Evolutionary conservation across 2,329 filamentous ascomycete genomes (phyloP).

Genomic region (Exophiala xenobiotica): DNA sequence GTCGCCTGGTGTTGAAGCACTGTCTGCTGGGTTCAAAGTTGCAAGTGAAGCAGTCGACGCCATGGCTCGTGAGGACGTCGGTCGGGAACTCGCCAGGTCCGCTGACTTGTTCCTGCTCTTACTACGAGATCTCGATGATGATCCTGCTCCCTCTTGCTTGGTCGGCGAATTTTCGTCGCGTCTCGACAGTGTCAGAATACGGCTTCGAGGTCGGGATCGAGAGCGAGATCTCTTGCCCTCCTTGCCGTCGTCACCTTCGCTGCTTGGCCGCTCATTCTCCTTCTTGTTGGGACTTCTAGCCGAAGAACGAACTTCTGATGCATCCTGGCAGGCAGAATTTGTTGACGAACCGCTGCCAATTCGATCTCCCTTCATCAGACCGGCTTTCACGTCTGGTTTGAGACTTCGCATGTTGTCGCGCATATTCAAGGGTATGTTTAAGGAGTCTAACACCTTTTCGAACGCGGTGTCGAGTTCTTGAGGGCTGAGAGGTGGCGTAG

Average conservation of each 20-base stretch:
- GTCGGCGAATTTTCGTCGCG: slow-evolving; percentile 63
- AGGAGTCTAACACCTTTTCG: slow-evolving; percentile 64
- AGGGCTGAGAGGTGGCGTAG: slow-evolving; percentile 20
- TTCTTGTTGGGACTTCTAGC: slow-evolving; percentile 35
- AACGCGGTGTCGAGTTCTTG: slow-evolving; percentile 31
- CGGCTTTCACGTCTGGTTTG: slow-evolving; percentile 86
- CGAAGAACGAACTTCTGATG: slow-evolving; percentile 35
- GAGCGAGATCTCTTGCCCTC: slow-evolving; percentile 48
- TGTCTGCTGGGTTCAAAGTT: slow-evolving; percentile 60
- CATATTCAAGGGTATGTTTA: slow-evolving; percentile 92
- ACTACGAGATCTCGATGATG: slow-evolving; percentile 28
- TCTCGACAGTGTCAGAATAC: slow-evolving; percentile 76
- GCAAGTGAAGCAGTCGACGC: slow-evolving; percentile 57
- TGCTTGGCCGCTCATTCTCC: slow-evolving; percentile 44
- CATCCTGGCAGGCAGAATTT: slow-evolving; percentile 47
- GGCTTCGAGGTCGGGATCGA: slow-evolving; percentile 59
- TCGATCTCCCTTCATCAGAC: slow-evolving; percentile 90
- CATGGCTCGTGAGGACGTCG: slow-evolving; percentile 57
- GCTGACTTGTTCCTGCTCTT: slow-evolving; percentile 66
- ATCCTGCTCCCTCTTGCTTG: slow-evolving; percentile 71
- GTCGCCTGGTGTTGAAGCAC: slow-evolving; percentile 72
- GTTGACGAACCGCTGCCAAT: slow-evolving; percentile 59
- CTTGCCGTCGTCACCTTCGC: slow-evolving; percentile 39
- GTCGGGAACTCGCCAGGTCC: slow-evolving; percentile 58
- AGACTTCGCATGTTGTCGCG: slow-evolving; percentile 91